These are phyloP conservation scores for Debaryomyces castellii DNA, from an alignment of 805 yeast species.

Conservation along the genomic window DNA sequence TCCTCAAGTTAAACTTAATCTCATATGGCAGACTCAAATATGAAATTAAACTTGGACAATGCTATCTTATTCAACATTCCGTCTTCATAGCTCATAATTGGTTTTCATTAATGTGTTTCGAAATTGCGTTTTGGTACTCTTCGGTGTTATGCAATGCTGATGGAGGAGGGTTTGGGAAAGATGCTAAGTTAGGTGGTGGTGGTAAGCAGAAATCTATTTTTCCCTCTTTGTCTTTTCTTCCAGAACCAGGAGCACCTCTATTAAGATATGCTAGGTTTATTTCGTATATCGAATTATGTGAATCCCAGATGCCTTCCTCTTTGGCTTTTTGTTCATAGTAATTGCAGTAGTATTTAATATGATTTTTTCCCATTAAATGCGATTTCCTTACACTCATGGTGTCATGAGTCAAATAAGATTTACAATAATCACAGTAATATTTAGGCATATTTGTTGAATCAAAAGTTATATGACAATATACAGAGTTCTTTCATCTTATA, in stretches of 20 bases:
- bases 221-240: constrained; percentile 2
- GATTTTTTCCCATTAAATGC: constrained; percentile 77
- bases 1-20: too few relatives aligned
- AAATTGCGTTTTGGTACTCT: constrained; percentile 22
- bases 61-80: too few relatives aligned
- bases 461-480: too few relatives aligned
- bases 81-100: not conserved
- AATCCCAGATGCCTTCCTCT: constrained; percentile 37
- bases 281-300: constrained; percentile 33
- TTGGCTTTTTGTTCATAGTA: constrained; percentile 60
- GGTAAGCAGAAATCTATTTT: constrained; percentile 18
- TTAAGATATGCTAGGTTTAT: constrained; percentile 35
- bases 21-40: too few relatives aligned
- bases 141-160: constrained; percentile 22
- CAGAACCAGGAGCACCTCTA: constrained; percentile 26
- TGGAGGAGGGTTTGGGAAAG: constrained; percentile 36
- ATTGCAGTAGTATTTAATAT: constrained; percentile 66
- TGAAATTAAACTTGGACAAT: too few relatives aligned
- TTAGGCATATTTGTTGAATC: constrained; percentile 56
- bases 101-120: constrained; percentile 4
- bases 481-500: not conserved
- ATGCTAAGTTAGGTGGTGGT: constrained; percentile 30
- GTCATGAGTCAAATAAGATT: constrained; percentile 81
- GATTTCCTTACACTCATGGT: constrained; percentile 82
- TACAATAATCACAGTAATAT: constrained; percentile 84